Base-by-base conservation (phyloP, 306 rosid genomes). In the Herpetospermum pedunculosum region DNA sequence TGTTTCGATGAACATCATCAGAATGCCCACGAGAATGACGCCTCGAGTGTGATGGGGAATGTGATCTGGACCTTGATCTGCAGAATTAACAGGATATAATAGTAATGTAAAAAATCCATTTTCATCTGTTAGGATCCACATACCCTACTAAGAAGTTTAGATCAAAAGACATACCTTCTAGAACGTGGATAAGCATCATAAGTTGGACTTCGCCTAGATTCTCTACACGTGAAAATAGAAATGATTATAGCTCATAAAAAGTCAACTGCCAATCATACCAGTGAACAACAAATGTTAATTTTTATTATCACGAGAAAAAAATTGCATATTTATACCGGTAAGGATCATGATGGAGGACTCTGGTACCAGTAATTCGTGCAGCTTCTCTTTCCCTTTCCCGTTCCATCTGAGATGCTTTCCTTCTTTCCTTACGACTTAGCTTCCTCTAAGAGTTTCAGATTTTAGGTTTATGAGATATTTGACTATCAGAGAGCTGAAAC, bases 321-420 rank as follows among this genome's bases (percentile, higher is more conserved):
- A 35, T 59, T 77, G 69, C 50, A 64, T 57, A 76, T 70, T 73
- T 76, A 70, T 91, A 94, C 99, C 97, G 88, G 83, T 91, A 94
- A 14, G 99, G 99, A 79, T 94, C 99, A 77, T 91, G 91, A 71
- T 94, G 99, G 76, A 87, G 88, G 71, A 85, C 89, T 73, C 90
- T 85, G 74, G 82, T 76, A 84, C 98, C 98, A 76, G 89, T 81
- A 52, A 57, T 70, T 63, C 92, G 76, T 43, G 87, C 87, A 78
- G 91, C 84, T 75, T 94, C 97, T 83, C 99, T 90, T 81, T 91
- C 99, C 77, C 91, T 89, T 82, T 91, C 99, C 82, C 97, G 90
- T 81, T 89, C 99, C 78, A 91, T 82, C 80, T 91, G 99, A 87
- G 99, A 94, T 76, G 86, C 96, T 81, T 94, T 94, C 80, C 99